A percentile compares a stretch with the other conserved stretches of the same genome.
phyloP scores from a whole-genome alignment of 2,329 filamentous ascomycete genomes.

The Alternaria gaisen region DNA sequence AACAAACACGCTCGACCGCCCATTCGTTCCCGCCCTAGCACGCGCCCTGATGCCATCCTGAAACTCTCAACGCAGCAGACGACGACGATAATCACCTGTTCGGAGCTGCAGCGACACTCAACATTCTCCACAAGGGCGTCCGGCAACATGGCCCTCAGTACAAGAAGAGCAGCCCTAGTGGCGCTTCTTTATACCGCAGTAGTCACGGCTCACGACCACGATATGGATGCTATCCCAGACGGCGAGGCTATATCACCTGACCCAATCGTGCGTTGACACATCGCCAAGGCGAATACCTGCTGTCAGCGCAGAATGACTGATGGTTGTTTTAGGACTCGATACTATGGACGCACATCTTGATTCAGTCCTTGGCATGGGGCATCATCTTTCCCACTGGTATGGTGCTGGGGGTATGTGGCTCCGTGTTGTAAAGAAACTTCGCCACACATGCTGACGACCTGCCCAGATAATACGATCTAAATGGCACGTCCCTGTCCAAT shows the following conservation, averaged over 20 bases:
- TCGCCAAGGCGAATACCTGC: neutral
- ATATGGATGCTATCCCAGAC: slow-evolving; percentile 51
- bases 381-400: slow-evolving; percentile 93
- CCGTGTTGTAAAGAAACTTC: neutral
- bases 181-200: slow-evolving; percentile 39
- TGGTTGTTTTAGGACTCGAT: slow-evolving; percentile 68
- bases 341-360: slow-evolving; percentile 92
- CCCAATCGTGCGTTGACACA: slow-evolving; percentile 44
- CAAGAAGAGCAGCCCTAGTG: slow-evolving; percentile 25
- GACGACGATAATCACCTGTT: slow-evolving; percentile 11
- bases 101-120: slow-evolving; percentile 9
- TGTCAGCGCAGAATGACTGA: slow-evolving; percentile 21
- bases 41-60: slow-evolving; percentile 14
- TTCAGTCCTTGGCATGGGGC: slow-evolving; percentile 88
- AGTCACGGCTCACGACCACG: slow-evolving; percentile 51
- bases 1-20: slow-evolving; percentile 8
- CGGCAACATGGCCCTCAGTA: slow-evolving; percentile 24
- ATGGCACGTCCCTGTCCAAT: slow-evolving; percentile 93
- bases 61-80: slow-evolving; percentile 33
- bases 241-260: slow-evolving; percentile 49
- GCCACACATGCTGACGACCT: neutral
- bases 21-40: slow-evolving; percentile 6
- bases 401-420: slow-evolving; percentile 80
- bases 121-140: slow-evolving; percentile 1
- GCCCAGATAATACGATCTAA: slow-evolving; percentile 82